Conservation (phyloP, 805 yeast genomes). For the Dipodascus geniculatus region DNA sequence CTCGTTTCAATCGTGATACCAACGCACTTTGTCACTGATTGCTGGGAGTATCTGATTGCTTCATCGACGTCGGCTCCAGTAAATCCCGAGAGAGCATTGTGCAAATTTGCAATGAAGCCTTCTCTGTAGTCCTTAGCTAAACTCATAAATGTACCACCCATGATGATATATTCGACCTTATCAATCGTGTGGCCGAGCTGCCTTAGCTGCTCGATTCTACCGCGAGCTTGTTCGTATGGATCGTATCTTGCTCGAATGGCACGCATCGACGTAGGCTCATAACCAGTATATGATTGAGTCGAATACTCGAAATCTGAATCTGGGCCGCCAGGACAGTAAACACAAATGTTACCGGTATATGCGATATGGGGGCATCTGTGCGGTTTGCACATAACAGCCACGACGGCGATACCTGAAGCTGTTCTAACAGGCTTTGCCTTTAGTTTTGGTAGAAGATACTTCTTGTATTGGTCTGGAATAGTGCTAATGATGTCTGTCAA, state of each 20-base stretch:
- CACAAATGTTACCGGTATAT: slow-evolving; percentile 96
- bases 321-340: slow-evolving; percentile 97
- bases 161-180: slow-evolving; percentile 92
- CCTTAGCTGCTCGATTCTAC: slow-evolving; percentile 89
- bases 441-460: slow-evolving; percentile 79
- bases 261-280: slow-evolving; percentile 98
- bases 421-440: slow-evolving; percentile 99
- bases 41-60: slow-evolving; percentile 83
- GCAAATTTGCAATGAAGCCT: slow-evolving; percentile 75
- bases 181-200: slow-evolving; percentile 94
- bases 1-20: slow-evolving; percentile 97
- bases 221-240: slow-evolving; percentile 97
- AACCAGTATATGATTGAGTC: slow-evolving; percentile 96
- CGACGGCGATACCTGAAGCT: slow-evolving; percentile 97
- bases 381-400: slow-evolving; percentile 98
- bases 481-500: slow-evolving; percentile 89
- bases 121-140: slow-evolving; percentile 84
- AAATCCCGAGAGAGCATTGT: slow-evolving; percentile 92
- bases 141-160: slow-evolving; percentile 99
- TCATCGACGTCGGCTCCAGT: slow-evolving; percentile 76
- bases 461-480: slow-evolving; percentile 91
- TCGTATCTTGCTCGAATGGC: slow-evolving; percentile 98
- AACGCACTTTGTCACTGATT: slow-evolving; percentile 91
- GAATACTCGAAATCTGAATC: slow-evolving; percentile 97
- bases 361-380: slow-evolving; percentile 99